Evolutionary conservation across 2,329 filamentous ascomycete species (phyloP).

Genomic region (Knoxdaviesia proteae): DNA sequence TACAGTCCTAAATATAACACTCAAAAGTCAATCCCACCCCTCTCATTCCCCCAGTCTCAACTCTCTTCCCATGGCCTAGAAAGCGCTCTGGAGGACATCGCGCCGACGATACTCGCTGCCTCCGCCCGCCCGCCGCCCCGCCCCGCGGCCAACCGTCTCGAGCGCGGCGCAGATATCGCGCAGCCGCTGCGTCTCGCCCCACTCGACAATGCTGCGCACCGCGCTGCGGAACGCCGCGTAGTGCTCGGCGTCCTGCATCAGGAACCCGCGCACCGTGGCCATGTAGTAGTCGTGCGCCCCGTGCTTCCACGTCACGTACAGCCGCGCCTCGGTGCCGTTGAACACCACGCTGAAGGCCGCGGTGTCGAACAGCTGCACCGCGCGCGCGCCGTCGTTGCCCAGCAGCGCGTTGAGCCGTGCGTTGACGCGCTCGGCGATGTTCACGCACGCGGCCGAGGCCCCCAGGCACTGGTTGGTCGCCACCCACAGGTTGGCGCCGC

Average conservation of each 20-base stretch:
- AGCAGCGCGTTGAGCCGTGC: constrained; percentile 6
- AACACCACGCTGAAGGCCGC: constrained; percentile 14
- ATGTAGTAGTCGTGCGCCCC: constrained; percentile 12
- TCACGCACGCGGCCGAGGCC: constrained; percentile 12
- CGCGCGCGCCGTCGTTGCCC: constrained; percentile 5
- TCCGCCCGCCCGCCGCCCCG: too few relatives aligned
- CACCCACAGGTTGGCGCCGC: constrained; percentile 13
- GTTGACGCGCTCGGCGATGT: constrained; percentile 8
- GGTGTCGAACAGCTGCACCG: constrained; percentile 8
- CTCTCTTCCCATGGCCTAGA: too few relatives aligned
- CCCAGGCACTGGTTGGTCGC: constrained; percentile 16
- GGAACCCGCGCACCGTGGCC: constrained; percentile 10
- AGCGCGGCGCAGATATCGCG: constrained; percentile 8
- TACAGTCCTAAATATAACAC: too few relatives aligned
- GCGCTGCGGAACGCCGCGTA: constrained; percentile 13
- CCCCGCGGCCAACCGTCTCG: not conserved
- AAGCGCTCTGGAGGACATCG: too few relatives aligned
- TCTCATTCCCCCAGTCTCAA: too few relatives aligned
- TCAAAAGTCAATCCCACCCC: too few relatives aligned
- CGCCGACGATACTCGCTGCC: too few relatives aligned
- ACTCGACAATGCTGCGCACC: constrained; percentile 16
- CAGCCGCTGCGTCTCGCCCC: constrained; percentile 12
- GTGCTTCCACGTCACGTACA: constrained; percentile 15
- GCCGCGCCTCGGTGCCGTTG: constrained; percentile 12
- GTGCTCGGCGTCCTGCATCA: constrained; percentile 10